Conservation (phyloP, 768 basidiomycete species). For the Arthromyces matolae region DNA sequence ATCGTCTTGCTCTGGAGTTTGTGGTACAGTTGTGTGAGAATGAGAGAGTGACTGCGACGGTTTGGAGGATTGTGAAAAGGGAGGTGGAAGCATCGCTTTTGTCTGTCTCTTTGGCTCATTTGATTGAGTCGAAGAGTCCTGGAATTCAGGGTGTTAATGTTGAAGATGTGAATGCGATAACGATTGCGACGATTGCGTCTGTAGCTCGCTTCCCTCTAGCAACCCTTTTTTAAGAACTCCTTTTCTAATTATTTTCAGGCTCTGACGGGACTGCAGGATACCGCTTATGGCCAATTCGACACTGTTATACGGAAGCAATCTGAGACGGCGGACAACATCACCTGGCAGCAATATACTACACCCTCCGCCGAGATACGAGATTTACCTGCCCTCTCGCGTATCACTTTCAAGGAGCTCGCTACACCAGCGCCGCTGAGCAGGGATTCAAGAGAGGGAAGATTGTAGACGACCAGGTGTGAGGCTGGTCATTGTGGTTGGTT, state of each 20-base stretch:
- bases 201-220: too few species aligned
- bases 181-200: too few species aligned
- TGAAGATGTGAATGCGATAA: too few species aligned
- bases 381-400: constrained; percentile 42
- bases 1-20: constrained; percentile 80
- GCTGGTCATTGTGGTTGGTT: constrained; percentile 66
- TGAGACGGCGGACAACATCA: constrained; percentile 76
- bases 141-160: constrained; percentile 20
- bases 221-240: too few species aligned
- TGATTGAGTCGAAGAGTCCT: not conserved
- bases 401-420: constrained; percentile 55
- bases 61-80: constrained; percentile 60
- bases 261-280: too few species aligned
- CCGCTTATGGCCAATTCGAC: constrained; percentile 57
- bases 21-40: constrained; percentile 80
- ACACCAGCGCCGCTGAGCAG: constrained; percentile 59
- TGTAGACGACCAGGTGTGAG: constrained; percentile 27
- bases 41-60: constrained; percentile 63
- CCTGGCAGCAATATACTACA: constrained; percentile 46
- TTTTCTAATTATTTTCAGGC: too few species aligned
- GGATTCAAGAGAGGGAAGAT: too few species aligned
- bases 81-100: too few species aligned
- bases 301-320: too few species aligned
- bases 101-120: too few species aligned
- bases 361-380: not conserved